Evolutionary conservation across 2,329 filamentous ascomycete genomes (phyloP), one percentile per base, ranked within the genome.

Genomic region (Paraphaeosphaeria sporulosa): DNA sequence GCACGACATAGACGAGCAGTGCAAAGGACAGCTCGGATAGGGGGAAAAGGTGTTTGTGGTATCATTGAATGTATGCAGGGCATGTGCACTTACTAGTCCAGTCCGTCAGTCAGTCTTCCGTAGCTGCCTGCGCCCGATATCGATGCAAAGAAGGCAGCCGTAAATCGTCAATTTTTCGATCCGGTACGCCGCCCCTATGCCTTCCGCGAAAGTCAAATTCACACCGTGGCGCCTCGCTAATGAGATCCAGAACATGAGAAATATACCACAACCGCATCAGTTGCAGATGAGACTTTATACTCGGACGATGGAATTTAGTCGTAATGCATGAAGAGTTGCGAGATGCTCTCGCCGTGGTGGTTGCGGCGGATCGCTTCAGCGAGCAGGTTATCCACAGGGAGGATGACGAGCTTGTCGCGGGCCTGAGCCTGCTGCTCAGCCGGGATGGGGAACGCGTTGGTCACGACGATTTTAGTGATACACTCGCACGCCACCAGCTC

Each of bases 291-390:
- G 21, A n/a, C 12, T 9, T 27, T 46, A 38, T 47, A 23, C 36
- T 17, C 58, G 49, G 19, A 48, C 43, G n/a, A 15, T 53, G 44
- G 27, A 17, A 36, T 7, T 64, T 64, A 78, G 60, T 78, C 75
- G 44, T 76, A 77, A 66, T 83, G 80, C 71, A 80, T 77, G 63
- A 82, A 84, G 3, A 84, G 77, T 67, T 82, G 80, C 55, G 77
- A 81, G 72, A 92, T 90, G 65, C 90, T 90, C 82, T 97, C 94
- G 78, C 95, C 95, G 74, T 98, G 95, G 78, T 99, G 94, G 76
- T 98, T 98, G 71, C 95, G 89, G 71, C 95, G 87, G 69, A 99
- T 98, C 53, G 94, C 93, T 80, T 99, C 95, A 4, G 93, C 88
- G 43, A 99, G 83, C 54, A 99, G 83, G 74, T 90, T 91, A 27